Evolutionary conservation across 148 eudicot genomes (phyloP), one percentile per base, ranked within the genome.

Genomic region (Fagopyrum tataricum): DNA sequence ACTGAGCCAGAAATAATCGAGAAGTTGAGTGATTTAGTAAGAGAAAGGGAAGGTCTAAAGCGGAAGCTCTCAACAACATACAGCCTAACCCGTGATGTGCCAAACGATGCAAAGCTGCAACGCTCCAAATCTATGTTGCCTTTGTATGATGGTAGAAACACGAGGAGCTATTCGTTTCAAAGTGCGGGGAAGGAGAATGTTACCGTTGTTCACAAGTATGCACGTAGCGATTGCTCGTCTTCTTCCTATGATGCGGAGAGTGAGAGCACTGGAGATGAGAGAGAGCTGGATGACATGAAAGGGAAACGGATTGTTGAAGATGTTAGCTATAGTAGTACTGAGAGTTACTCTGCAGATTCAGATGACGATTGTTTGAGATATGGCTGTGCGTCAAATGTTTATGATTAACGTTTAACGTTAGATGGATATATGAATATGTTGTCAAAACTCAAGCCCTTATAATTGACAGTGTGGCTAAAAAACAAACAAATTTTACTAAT

Each of bases 21-120:
- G 20, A 87, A 80, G 61, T 51, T 91, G 58, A 80, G 87, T 31
- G 80, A 78, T 73, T 76, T 91, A 74, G 89, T 95, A 40, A 79
- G 55, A 70, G 85, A 84, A 82, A 89, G 89, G 70, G 87, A 88
- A 81, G 87, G 80, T 42, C 52, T 95, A 61, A 77, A 86, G 77
- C 87, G 86, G 74, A 95, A 91, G 82, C 97, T 95, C 69, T 91
- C 93, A 1, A 89, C 98, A 39, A 84, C 89, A 7, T 95, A 95
- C 75, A 95, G 98, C 79, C 80, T 95, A 73, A 93, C 93, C 56
- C 84, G 89, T 70, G 98, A 95, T 73, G 9, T 39, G 44, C 69
- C 42, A 37, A 79, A 68, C 66, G 75, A 48, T 12, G 23, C 42
- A 15, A 61, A 6, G 41, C 74, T 48, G 43, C 43, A 79, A 48